Evolutionary conservation across 768 basidiomycete genomes (phyloP).

Genomic region (Xerocomus potaroensis): DNA sequence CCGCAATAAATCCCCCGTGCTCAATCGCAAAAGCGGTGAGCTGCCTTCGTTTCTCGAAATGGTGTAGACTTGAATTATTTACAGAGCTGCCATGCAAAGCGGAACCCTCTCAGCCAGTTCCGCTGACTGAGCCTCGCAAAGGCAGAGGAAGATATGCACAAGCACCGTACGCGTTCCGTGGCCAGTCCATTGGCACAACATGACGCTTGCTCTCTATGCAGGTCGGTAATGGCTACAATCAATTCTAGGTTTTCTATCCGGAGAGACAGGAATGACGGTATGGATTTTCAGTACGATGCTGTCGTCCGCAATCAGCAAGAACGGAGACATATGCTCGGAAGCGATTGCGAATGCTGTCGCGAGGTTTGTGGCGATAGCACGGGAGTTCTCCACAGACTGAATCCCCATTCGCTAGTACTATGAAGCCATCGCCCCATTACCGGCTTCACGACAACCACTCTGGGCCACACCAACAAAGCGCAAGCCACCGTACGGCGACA

Average conservation of each 20-base stretch:
- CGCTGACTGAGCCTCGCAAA: slow-evolving; percentile 36
- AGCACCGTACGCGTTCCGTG: slow-evolving; percentile 28
- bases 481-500: slow-evolving; percentile 17
- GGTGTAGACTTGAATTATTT: background rate
- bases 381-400: background rate
- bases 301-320: slow-evolving; percentile 67
- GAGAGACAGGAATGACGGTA: slow-evolving; percentile 58
- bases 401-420: slow-evolving; percentile 57
- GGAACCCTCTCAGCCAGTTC: slow-evolving; percentile 6
- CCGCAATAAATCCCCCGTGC: background rate
- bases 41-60: background rate
- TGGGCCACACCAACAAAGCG: slow-evolving; percentile 65
- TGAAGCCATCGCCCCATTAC: slow-evolving; percentile 68
- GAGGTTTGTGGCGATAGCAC: slow-evolving; percentile 45
- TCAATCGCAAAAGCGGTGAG: slow-evolving; percentile 9
- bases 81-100: slow-evolving; percentile 14
- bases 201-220: slow-evolving; percentile 9
- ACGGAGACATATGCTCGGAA: slow-evolving; percentile 63
- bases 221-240: slow-evolving; percentile 41
- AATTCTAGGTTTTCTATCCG: slow-evolving; percentile 67
- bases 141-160: slow-evolving; percentile 58
- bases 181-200: background rate
- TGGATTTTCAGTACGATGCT: slow-evolving; percentile 66
- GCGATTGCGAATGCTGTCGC: slow-evolving; percentile 79
- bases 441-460: slow-evolving; percentile 61